Base-by-base conservation (phyloP, 2,329 filamentous ascomycete species). In the Macroventuria anomochaeta region DNA sequence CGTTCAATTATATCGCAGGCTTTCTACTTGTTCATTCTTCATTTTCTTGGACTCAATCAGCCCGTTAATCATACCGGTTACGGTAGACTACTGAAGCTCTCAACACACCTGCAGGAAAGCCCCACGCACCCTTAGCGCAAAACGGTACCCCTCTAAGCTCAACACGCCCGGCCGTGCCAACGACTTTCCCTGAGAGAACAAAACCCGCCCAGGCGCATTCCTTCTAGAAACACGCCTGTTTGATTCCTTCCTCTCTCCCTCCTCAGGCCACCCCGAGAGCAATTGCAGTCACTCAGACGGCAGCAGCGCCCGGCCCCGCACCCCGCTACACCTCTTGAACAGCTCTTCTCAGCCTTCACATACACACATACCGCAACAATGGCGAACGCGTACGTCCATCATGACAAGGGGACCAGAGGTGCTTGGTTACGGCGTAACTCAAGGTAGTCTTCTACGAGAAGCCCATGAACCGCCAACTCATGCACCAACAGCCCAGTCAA, bases 321-420 rank as follows among this genome's bases (percentile, higher is more conserved):
- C 48, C 52, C 55, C 58, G 54, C 61, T n/a, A 32, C 34, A 41
- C 55, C 51, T 20, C 50, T 46, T 47, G 42, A 55, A 40, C 50
- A 60, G 33, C 52, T 55, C 52, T 46, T 33, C 26, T 36, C 33
- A 43, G 39, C 25, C 33, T 43, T 33, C 25, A 37, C 38, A n/a
- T 28, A 50, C 25, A 42, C 29, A 36, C 31, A 53, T 34, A 53
- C 52, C 55, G 51, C 61, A 63, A 76, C 69, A 70, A 87, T 87
- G 84, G 83, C 83, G 53, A 89, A 87, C 74, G 88, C 92, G 76
- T 85, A 95, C 75, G 65, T 68, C 55, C 25, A 50, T 37, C 23
- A 55, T 23, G 31, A 49, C 12, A 20, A 31, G 12, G 23, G 36
- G n/a, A 18, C 32, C 41, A 42, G 39, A 36, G 38, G 49, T 47